Base-by-base conservation (phyloP, 192 early-diverging fungal genomes). In the Podila epicladia region DNA sequence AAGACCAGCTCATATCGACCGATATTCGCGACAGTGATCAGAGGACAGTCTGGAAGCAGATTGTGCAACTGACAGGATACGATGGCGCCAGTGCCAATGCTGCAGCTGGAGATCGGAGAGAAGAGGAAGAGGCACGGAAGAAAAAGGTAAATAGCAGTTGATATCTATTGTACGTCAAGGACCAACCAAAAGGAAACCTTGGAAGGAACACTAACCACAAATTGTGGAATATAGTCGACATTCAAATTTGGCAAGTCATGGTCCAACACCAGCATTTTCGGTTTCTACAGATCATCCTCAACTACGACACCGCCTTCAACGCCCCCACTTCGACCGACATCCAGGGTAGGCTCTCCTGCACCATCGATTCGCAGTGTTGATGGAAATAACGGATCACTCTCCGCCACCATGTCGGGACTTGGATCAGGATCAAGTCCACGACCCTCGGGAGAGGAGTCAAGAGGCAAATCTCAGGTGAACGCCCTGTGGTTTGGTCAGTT, bases 201-300 rank as follows among this genome's bases (percentile, higher is more conserved):
- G 13, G 15, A 45, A 17, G 41, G 12, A 2, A 45, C 1, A 45
- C 41, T 45, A 45, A 45, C 15, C 33, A 33, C 33, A 33, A 7
- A 7, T 41, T 41, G 12, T 41, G 38, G 38, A 41, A 41, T 41
- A 37, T 22, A 63, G 48, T 73, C 77, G 1, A 80, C 77, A 13
- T 80, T 80, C 67, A 80, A 65, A n/a, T 80, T 80, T 73, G 71
- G 77, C 33, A 80, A 80, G 28, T 80, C 77, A 17, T 80, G 77
- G 77, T 80, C 77, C 13, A 80, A 73, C 19, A 64, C 77, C 4
- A 73, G 71, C 41, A 73, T 80, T 31, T 80, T 80, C 59, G 77
- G 77, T 60, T 80, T 80, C 60, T 80, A 80, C 28, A 63, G 58
- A 58, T 64, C 70, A 1, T 37, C 76, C 1, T 59, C 76, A 9